These are phyloP conservation scores for Penicillium verhagenii DNA, from an alignment of 495 filamentous ascomycete species.

Conservation along the genomic window DNA sequence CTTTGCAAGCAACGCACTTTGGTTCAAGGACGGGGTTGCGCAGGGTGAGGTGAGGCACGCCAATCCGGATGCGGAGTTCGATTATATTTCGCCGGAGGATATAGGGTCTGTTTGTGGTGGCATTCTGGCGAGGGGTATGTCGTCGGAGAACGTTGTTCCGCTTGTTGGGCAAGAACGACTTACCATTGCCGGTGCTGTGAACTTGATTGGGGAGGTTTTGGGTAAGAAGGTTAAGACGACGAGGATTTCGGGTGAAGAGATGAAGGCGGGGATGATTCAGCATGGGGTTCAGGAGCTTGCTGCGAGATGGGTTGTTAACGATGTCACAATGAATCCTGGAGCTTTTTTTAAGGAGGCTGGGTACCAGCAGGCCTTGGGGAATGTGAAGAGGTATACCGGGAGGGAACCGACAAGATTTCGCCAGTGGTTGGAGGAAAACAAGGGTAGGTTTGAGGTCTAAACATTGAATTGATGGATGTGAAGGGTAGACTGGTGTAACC, in stretches of 20 bases:
- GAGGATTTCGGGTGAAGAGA: constrained; percentile 4
- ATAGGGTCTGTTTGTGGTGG: constrained; percentile 13
- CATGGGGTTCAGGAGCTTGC: neutral
- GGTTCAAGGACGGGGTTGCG: constrained; percentile 5
- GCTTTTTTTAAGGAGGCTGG: neutral
- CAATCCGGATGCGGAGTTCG: constrained; percentile 4
- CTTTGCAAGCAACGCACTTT: constrained; percentile 15
- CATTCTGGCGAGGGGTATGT: constrained; percentile 4
- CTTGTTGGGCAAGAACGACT: constrained; percentile 10
- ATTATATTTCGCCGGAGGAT: constrained; percentile 18
- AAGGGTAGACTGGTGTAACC: too few relatives aligned
- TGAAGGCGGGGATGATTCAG: neutral
- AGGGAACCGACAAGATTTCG: constrained; percentile 41
- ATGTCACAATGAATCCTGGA: neutral
- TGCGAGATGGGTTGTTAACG: constrained; percentile 5
- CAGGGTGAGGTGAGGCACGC: constrained; percentile 6
- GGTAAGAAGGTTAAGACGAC: constrained; percentile 10
- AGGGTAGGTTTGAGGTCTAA: constrained; percentile 6
- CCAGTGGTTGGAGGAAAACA: constrained; percentile 45
- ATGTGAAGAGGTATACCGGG: constrained; percentile 14
- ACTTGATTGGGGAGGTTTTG: constrained; percentile 2
- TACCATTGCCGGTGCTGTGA: constrained; percentile 6
- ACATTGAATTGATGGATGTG: too few relatives aligned
- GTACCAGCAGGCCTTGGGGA: neutral
- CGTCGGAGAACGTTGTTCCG: constrained; percentile 6